Base-by-base conservation (phyloP, 2,329 filamentous ascomycete species). In the Fusarium sp. region DNA sequence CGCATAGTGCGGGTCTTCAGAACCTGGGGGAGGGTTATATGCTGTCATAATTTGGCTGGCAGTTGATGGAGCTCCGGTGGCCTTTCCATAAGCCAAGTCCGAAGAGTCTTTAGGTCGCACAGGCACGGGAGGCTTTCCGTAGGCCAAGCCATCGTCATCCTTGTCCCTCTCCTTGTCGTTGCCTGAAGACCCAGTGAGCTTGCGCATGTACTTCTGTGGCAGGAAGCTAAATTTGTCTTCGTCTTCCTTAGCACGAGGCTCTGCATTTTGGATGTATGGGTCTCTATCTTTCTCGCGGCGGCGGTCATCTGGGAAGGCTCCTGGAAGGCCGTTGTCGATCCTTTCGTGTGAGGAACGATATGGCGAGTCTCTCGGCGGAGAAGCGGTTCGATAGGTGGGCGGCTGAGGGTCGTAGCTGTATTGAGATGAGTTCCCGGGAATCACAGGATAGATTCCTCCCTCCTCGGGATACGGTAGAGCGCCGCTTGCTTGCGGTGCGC, bases 111-210 rank as follows among this genome's bases (percentile, higher is more conserved):
- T 72, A 8, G 75, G 74, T n/a, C 74, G 75, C 50, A 63, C 61
- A 45, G 78, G 75, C 36, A 75, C 62, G 5, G 80, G 68, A 20
- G 77, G 77, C 31, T 78, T 78, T 35, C 88, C 88, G 68, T 90
- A 90, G 7, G 86, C 86, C 15, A 89, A 79, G 63, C 87, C 84
- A 8, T 87, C 85, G 35, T 86, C 84, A 68, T 86, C 85, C 74
- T 73, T 71, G 69, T 87, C 85, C 73, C 68, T 71, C 39, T 74
- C 72, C 58, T 78, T 75, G 31, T 81, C 79, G 38, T 76, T 72
- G 36, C 80, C 74, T 18, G 71, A 71, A 53, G 75, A 75, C n/a
- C 74, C 77, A 30, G 65, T 62, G 67, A 82, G 80, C 63, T 81
- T 78, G 58, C 81, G 80, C 74, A 82, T 82, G 71, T 88, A 87